Evolutionary conservation across 192 early-diverging fungal species (phyloP), one percentile per base, ranked within the genome.

Genomic region (Gonapodya sp.): DNA sequence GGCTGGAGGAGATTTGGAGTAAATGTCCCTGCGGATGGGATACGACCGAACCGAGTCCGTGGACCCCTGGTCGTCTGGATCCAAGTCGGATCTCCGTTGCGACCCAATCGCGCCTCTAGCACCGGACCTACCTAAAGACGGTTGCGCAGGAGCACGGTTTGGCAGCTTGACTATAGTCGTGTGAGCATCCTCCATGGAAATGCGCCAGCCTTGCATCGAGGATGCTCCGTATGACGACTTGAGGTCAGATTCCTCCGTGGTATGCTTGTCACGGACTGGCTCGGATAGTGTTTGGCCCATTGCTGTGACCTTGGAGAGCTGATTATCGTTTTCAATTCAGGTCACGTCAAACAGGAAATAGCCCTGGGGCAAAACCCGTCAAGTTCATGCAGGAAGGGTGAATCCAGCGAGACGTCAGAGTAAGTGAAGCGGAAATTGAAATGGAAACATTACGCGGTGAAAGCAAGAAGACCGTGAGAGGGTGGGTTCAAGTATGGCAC

Each of bases 141-240:
- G 46, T n/a, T n/a, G n/a, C n/a, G n/a, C n/a, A n/a, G n/a, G n/a
- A 24, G 46, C 46, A 16, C 46, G 8, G 46, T 64, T 64, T 8
- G 46, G 36, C 78, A 81, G 78, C 35, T 35, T 37, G 72, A 81
- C 34, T 32, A 81, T 81, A 30, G 73, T 37, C 31, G 80, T 81
- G 80, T 81, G 80, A 16, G 80, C 80, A 36, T 81, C 80, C 35
- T 81, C 80, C 80, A 81, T 81, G 18, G 80, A 73, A 35, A 81
- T 81, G 34, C 80, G 72, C 80, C 80, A 81, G 0, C 80, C 80
- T 37, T 81, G 80, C 80, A 81, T 81, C 0, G 78, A 35, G 33
- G 73, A 78, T 0, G 80, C 80, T 31, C 80, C 80, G 35, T n/a
- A 81, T 31, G 64, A 31, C 33, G 64, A 35, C 34, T 34, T 36